These are phyloP conservation scores for Lentinula sp. DNA, from an alignment of 768 basidiomycete genomes.

Conservation along the genomic window DNA sequence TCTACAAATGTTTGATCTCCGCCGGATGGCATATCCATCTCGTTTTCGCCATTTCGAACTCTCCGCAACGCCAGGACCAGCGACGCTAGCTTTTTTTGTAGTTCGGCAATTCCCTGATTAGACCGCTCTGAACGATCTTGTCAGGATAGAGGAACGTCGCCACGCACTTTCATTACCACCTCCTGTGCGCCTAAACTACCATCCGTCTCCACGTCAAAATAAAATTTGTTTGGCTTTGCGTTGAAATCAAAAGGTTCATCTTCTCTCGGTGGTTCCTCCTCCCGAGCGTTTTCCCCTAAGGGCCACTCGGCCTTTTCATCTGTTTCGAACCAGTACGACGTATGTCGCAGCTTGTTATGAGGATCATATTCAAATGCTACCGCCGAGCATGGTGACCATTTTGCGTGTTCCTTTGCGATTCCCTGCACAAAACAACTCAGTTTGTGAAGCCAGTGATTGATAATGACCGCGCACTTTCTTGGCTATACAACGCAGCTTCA, in stretches of 20 bases:
- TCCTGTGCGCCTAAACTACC: slow-evolving; percentile 87
- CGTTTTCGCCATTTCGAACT: slow-evolving; percentile 52
- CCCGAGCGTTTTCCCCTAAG: slow-evolving; percentile 74
- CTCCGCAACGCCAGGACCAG: slow-evolving; percentile 50
- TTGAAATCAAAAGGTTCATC: slow-evolving; percentile 84
- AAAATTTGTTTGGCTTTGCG: slow-evolving; percentile 86
- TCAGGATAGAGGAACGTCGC: not conserved
- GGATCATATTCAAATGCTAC: slow-evolving; percentile 98
- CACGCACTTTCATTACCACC: slow-evolving; percentile 73
- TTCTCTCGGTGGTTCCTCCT: slow-evolving; percentile 77
- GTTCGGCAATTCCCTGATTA: slow-evolving; percentile 63
- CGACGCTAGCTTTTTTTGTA: slow-evolving; percentile 77
- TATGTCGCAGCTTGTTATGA: slow-evolving; percentile 94
- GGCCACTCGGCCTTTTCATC: slow-evolving; percentile 89
- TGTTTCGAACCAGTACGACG: slow-evolving; percentile 89
- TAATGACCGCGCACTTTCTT: slow-evolving; percentile 61
- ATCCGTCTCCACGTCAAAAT: slow-evolving; percentile 92
- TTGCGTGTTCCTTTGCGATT: slow-evolving; percentile 96
- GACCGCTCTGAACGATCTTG: not conserved
- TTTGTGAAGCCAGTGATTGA: not conserved
- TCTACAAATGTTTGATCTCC: slow-evolving; percentile 26
- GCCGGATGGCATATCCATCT: slow-evolving; percentile 45
- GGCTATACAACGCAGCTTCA: slow-evolving; percentile 80
- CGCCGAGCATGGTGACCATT: slow-evolving; percentile 96
- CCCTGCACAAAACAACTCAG: slow-evolving; percentile 49